Percentiles rank a stretch among this genome's conserved stretches.
These are phyloP conservation scores for Rhizopogon vinicolor DNA, from an alignment of 768 basidiomycete genomes.

Conservation along the genomic window DNA sequence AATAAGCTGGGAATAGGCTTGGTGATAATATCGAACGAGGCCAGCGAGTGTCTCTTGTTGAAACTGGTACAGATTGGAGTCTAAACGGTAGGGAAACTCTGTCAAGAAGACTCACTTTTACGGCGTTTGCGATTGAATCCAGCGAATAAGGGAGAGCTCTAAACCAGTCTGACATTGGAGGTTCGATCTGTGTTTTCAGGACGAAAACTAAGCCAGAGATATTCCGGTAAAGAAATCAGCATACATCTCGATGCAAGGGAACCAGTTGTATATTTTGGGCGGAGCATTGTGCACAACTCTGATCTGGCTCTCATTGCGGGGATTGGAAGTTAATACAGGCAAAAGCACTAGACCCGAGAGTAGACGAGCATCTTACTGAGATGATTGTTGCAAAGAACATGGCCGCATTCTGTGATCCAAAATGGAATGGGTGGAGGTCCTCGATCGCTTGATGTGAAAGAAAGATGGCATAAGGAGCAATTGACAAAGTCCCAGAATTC, in stretches of 20 bases:
- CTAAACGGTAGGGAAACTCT: background rate
- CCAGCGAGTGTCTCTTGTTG: slow-evolving; percentile 73
- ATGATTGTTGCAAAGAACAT: slow-evolving; percentile 82
- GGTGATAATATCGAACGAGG: slow-evolving; percentile 61
- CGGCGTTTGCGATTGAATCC: slow-evolving; percentile 61
- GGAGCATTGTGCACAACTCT: slow-evolving; percentile 71
- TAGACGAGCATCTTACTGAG: slow-evolving; percentile 50
- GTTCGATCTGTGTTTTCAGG: slow-evolving; percentile 55
- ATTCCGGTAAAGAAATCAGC: slow-evolving; percentile 9
- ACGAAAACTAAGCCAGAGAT: slow-evolving; percentile 1
- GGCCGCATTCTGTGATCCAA: slow-evolving; percentile 87
- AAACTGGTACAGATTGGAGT: slow-evolving; percentile 45
- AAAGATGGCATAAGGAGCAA: slow-evolving; percentile 67
- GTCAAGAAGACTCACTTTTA: slow-evolving; percentile 44
- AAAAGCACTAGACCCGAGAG: slow-evolving; percentile 10
- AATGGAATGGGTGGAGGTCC: slow-evolving; percentile 63
- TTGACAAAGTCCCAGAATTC: slow-evolving; percentile 81
- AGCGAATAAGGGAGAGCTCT: slow-evolving; percentile 53
- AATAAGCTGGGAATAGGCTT: slow-evolving; percentile 45
- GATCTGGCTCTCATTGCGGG: slow-evolving; percentile 51
- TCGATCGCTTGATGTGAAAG: slow-evolving; percentile 48
- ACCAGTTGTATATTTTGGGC: slow-evolving; percentile 59
- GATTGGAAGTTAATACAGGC: background rate
- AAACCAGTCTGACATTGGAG: slow-evolving; percentile 84
- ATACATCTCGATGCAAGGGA: slow-evolving; percentile 71